Evolutionary conservation across 176 grass and related monocot genomes (phyloP).

Genomic region (Rhipidocladum racemiflorum): DNA sequence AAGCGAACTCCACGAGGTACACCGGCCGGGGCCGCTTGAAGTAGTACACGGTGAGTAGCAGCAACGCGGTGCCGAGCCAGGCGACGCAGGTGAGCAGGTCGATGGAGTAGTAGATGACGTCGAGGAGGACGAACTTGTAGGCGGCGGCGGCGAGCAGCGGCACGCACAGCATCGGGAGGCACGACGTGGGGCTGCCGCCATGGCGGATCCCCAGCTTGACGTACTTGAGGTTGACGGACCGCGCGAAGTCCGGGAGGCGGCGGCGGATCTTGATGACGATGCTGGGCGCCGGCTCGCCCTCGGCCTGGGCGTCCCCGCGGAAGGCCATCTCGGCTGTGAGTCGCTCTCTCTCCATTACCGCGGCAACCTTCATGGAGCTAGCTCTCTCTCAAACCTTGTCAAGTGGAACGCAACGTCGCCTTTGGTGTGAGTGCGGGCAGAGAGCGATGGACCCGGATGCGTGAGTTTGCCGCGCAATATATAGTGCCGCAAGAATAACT

Average conservation of each 20-base stretch:
- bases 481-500: background rate
- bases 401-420: background rate
- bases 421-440: constrained; percentile 30
- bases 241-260: constrained; percentile 66
- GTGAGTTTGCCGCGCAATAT: constrained; percentile 26
- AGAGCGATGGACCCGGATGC: constrained; percentile 17
- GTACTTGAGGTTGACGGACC: constrained; percentile 74
- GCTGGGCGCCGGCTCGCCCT: constrained; percentile 28
- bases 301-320: background rate
- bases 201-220: constrained; percentile 63
- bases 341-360: constrained; percentile 62
- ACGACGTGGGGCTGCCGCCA: constrained; percentile 46
- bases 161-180: constrained; percentile 42
- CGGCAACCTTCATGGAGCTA: constrained; percentile 29
- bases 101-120: constrained; percentile 55
- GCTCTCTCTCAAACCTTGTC: background rate
- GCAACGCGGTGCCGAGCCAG: constrained; percentile 43
- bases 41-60: constrained; percentile 63
- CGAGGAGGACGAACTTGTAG: constrained; percentile 48
- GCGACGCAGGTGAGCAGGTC: constrained; percentile 64
- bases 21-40: constrained; percentile 60
- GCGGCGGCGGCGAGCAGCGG: constrained; percentile 41
- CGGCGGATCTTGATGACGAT: constrained; percentile 74
- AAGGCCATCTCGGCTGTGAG: constrained; percentile 75
- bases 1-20: constrained; percentile 69